These are phyloP conservation scores for Aspergillus proliferans DNA, from an alignment of 2,329 filamentous ascomycete genomes.

Conservation along the genomic window DNA sequence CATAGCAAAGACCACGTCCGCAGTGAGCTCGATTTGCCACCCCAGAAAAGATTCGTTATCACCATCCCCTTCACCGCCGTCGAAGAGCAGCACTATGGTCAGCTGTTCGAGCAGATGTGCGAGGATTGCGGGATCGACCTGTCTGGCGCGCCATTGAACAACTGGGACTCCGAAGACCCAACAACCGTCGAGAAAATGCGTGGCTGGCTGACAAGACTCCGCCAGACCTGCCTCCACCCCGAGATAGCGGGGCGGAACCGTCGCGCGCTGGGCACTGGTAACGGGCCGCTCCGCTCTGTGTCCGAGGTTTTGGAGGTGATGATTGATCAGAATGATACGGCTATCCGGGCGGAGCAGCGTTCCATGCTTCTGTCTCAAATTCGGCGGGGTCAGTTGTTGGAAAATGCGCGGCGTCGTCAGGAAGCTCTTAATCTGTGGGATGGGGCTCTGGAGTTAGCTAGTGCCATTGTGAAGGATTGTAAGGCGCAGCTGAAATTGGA, in stretches of 20 bases:
- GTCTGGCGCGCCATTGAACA: conserved; percentile 55
- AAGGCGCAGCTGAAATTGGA: conserved; percentile 56
- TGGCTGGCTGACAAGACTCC: conserved; percentile 66
- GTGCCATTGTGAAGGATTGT: conserved; percentile 52
- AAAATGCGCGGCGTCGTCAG: conserved; percentile 62
- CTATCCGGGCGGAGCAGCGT: conserved; percentile 63
- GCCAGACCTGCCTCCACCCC: conserved; percentile 80
- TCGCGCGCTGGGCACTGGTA: conserved; percentile 56
- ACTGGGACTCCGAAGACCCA: conserved; percentile 60
- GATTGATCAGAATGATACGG: conserved; percentile 74
- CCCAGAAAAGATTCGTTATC: conserved; percentile 79
- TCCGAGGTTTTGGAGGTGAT: conserved; percentile 83
- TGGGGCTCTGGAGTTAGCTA: conserved; percentile 47
- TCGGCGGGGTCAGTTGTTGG: conserved; percentile 68
- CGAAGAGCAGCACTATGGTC: conserved; percentile 82
- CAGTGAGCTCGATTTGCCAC: conserved; percentile 70
- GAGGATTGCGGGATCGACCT: conserved; percentile 60
- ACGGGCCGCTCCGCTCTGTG: conserved; percentile 69
- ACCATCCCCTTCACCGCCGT: conserved; percentile 84
- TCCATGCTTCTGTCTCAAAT: conserved; percentile 58
- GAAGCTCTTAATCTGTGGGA: conserved; percentile 68
- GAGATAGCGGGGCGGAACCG: conserved; percentile 67
- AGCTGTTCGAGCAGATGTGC: conserved; percentile 69
- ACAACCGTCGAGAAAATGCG: conserved; percentile 65
- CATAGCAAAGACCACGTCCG: conserved; percentile 80